phyloP scores from a whole-genome alignment of 164 flowering plant genomes.

The Aristolochia californica region DNA sequence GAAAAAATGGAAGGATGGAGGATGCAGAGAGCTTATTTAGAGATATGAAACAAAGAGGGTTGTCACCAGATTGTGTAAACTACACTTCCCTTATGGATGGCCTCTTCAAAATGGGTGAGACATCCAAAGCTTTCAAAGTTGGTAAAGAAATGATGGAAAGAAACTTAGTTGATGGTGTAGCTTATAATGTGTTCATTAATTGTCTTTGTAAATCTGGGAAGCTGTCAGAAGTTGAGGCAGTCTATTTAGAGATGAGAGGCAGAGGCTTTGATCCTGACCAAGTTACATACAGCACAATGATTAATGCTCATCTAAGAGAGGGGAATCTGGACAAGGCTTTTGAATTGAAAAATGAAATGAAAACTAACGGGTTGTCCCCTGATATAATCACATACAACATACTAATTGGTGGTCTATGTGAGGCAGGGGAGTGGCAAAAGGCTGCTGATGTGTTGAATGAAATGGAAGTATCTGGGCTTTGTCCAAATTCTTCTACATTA shows the following conservation, averaged over 20 bases:
- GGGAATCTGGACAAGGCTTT: slow-evolving; percentile 52
- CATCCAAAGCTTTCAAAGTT: slow-evolving; percentile 45
- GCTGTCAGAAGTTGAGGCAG: slow-evolving; percentile 33
- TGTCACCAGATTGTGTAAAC: slow-evolving; percentile 58
- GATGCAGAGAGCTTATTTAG: slow-evolving; percentile 44
- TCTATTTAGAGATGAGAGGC: slow-evolving; percentile 37
- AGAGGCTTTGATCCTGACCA: slow-evolving; percentile 51
- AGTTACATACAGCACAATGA: slow-evolving; percentile 16
- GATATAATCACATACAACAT: slow-evolving; percentile 46
- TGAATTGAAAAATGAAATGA: slow-evolving; percentile 56
- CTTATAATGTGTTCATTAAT: slow-evolving; percentile 66
- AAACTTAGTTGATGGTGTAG: slow-evolving; percentile 48
- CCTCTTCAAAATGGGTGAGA: slow-evolving; percentile 57
- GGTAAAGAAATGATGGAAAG: slow-evolving; percentile 60
- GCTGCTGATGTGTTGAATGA: slow-evolving; percentile 48
- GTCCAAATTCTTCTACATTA: slow-evolving; percentile 25
- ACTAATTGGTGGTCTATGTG: slow-evolving; percentile 46
- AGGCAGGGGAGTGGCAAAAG: slow-evolving; percentile 34
- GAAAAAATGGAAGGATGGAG: slow-evolving; percentile 50
- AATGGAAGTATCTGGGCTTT: slow-evolving; percentile 31
- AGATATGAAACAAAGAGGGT: slow-evolving; percentile 42
- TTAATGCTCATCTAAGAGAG: slow-evolving; percentile 36
- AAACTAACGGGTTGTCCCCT: slow-evolving; percentile 32
- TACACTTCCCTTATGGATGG: slow-evolving; percentile 87
- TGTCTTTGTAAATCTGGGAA: slow-evolving; percentile 53